phyloP scores from a whole-genome alignment of 257 asterid species.

The Anisodus acutangulus region DNA sequence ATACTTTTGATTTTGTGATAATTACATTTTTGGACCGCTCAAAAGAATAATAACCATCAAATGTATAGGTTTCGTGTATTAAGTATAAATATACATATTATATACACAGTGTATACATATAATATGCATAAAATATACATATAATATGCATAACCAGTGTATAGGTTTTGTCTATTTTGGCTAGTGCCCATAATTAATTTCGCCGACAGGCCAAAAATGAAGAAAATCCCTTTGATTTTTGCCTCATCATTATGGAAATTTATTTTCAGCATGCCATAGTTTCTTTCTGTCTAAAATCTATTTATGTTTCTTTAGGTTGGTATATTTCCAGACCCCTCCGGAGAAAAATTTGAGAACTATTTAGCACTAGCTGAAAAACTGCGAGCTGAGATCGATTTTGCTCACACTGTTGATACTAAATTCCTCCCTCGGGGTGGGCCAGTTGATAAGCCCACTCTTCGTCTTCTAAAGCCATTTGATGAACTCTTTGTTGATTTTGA shows the following conservation, averaged over 20 bases:
- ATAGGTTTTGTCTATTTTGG: too few relatives aligned
- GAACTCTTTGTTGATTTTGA: conserved; percentile 68
- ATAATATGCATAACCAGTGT: too few relatives aligned
- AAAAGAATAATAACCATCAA: too few relatives aligned
- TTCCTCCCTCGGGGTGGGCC: conserved; percentile 70
- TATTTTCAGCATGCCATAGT: background rate
- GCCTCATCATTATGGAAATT: conserved; percentile 10
- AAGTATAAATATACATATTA: too few relatives aligned
- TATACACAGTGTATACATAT: too few relatives aligned
- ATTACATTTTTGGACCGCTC: too few relatives aligned
- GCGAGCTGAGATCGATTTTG: conserved; percentile 67
- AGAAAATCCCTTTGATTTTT: background rate
- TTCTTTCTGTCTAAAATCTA: background rate
- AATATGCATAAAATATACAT: too few relatives aligned
- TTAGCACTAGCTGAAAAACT: conserved; percentile 67
- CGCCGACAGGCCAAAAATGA: too few relatives aligned
- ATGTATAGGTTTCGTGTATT: too few relatives aligned
- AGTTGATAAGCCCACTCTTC: conserved; percentile 75
- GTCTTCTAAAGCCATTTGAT: conserved; percentile 85
- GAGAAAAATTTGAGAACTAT: conserved; percentile 69
- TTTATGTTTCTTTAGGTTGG: conserved; percentile 59
- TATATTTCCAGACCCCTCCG: conserved; percentile 66
- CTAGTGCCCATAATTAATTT: background rate
- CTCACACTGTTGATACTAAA: conserved; percentile 78
- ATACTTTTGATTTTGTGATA: background rate